phyloP scores from a whole-genome alignment of 192 early-diverging fungal genomes.

The Coemansia sp. region DNA sequence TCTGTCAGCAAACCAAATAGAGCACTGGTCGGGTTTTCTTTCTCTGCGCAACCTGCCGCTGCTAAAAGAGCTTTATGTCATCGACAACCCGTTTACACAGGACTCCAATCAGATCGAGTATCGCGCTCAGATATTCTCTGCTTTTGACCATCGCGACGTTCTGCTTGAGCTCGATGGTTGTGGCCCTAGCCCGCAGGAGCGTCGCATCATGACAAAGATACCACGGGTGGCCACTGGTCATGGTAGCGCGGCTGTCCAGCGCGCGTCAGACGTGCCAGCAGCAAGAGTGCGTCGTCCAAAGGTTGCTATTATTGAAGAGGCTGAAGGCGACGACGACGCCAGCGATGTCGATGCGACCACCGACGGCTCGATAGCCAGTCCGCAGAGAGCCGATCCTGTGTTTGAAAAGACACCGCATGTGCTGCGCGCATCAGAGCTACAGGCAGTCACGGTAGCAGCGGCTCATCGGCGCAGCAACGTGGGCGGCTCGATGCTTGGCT shows the following conservation, averaged over 20 bases:
- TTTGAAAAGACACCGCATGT: conserved; percentile 34
- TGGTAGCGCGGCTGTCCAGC: not conserved
- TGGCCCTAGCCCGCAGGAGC: conserved; percentile 31
- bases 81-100: conserved; percentile 40
- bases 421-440: conserved; percentile 46
- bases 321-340: conserved; percentile 4
- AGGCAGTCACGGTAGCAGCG: conserved; percentile 29
- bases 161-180: conserved; percentile 35
- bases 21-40: conserved; percentile 22
- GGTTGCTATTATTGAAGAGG: conserved; percentile 50
- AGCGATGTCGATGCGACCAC: not conserved
- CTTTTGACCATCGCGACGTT: conserved; percentile 49
- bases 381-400: not conserved
- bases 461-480: conserved; percentile 32
- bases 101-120: conserved; percentile 5
- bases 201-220: conserved; percentile 45
- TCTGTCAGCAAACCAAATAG: conserved; percentile 31
- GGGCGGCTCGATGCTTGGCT: not conserved
- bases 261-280: not conserved
- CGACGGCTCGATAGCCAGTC: not conserved
- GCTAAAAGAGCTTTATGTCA: conserved; percentile 25
- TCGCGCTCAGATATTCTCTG: conserved; percentile 43
- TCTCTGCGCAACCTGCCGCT: conserved; percentile 45
- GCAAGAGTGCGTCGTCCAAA: conserved; percentile 37
- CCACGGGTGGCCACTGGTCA: conserved; percentile 48